Percentiles rank a stretch among this genome's conserved stretches.
Evolutionary conservation across 2,329 filamentous ascomycete genomes (phyloP).

Genomic region (Trichoderma atrobrunneum): DNA sequence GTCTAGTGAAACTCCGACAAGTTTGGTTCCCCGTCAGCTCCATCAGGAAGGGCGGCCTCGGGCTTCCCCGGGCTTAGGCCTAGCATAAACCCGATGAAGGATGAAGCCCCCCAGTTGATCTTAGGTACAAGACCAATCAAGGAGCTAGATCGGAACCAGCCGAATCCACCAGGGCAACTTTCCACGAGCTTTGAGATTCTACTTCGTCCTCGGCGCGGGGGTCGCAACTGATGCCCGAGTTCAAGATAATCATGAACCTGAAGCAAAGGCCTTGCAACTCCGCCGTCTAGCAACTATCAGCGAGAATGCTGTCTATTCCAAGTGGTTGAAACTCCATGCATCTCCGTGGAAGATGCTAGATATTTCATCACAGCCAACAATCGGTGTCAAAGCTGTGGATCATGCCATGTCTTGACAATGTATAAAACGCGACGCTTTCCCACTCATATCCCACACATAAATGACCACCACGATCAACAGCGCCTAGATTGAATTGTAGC

Average conservation of each 20-base stretch:
- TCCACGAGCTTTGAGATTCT: not conserved
- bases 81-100: not conserved
- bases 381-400: not conserved
- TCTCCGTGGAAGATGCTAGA: not conserved
- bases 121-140: not conserved
- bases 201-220: not conserved
- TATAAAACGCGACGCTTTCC: not conserved
- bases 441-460: not conserved
- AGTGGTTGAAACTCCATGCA: not conserved
- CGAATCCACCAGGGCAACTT: not conserved
- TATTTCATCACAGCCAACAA: not conserved
- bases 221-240: not conserved
- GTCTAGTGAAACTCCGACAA: not conserved
- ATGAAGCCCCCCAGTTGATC: not conserved
- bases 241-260: not conserved
- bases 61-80: not conserved
- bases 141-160: not conserved
- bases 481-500: not conserved
- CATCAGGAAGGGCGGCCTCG: not conserved
- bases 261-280: not conserved
- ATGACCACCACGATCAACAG: not conserved
- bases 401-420: not conserved
- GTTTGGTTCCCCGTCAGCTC: not conserved
- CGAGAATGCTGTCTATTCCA: not conserved
- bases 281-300: not conserved